These are phyloP conservation scores for Gyromitra esculenta DNA, from an alignment of 2,329 filamentous ascomycete species.

Conservation along the genomic window DNA sequence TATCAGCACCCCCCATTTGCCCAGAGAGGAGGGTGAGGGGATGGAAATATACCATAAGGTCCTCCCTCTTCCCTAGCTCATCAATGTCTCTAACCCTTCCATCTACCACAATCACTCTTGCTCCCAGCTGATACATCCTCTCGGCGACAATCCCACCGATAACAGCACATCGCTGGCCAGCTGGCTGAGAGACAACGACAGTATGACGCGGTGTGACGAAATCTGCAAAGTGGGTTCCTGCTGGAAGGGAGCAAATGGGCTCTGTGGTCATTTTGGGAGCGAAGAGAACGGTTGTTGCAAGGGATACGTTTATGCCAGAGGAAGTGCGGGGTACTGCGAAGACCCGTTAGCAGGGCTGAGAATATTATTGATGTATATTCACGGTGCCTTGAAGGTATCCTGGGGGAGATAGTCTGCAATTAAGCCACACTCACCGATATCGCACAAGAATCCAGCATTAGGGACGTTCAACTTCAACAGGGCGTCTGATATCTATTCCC, in stretches of 20 bases:
- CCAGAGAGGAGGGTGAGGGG: too few species aligned
- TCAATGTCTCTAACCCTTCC: slow-evolving; percentile 74
- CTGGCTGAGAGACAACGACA: slow-evolving; percentile 73
- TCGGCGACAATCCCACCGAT: slow-evolving; percentile 80
- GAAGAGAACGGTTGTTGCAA: slow-evolving; percentile 72
- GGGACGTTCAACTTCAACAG: slow-evolving; percentile 75
- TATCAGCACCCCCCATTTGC: slow-evolving; percentile 60
- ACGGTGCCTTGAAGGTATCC: slow-evolving; percentile 15
- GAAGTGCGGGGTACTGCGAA: slow-evolving; percentile 59
- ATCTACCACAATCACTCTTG: slow-evolving; percentile 72
- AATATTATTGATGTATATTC: slow-evolving; percentile 35
- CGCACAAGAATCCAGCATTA: slow-evolving; percentile 73
- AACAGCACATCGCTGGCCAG: slow-evolving; percentile 73
- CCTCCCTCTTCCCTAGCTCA: slow-evolving; percentile 67
- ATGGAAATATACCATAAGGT: slow-evolving; percentile 59
- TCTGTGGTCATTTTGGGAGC: slow-evolving; percentile 67
- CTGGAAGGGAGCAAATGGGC: slow-evolving; percentile 65
- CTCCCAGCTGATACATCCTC: slow-evolving; percentile 72
- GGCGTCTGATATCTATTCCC: slow-evolving; percentile 72
- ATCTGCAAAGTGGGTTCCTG: slow-evolving; percentile 75
- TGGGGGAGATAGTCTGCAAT: background rate
- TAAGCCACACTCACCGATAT: slow-evolving; percentile 64
- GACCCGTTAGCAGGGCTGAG: slow-evolving; percentile 56
- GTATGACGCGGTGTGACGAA: slow-evolving; percentile 67
- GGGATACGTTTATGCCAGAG: slow-evolving; percentile 62